Base-by-base conservation (phyloP, 208 protist genomes). In the Leishmania martiniquensis region DNA sequence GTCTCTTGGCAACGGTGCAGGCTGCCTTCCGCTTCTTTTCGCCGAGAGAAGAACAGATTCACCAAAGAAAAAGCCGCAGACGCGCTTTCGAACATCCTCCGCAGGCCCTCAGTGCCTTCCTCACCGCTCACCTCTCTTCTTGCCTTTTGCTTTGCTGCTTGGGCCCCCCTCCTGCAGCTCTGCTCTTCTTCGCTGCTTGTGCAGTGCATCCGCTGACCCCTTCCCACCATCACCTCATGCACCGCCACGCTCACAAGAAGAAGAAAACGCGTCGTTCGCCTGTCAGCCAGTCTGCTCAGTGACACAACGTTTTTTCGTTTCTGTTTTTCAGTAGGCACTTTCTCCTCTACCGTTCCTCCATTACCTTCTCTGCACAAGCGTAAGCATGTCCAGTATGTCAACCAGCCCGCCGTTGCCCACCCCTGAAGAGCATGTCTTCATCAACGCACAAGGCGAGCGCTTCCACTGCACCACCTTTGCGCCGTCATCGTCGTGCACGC, bases 381-480 rank as follows among this genome's bases (percentile, higher is more conserved):
- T 45, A 17, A 39, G 0, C 25, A 72, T 57, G 68, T 42, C 47
- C 32, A n/a, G 32, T 39, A 32, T 39, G 25, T 44, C 68, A 17
- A 57, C 68, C 32, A 72, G 68, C 15, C 49, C 44, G n/a, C 68
- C 68, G 44, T 25, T 60, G 51, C 70, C 70, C 20, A 1, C 37
- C 7, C 77, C 80, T 29, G 74, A 80, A 17, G 84, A 88, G 12
- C 68, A 75, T 62, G 71, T 85, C 32, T 90, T 93, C 54, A 78
- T 57, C 17, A 86, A 93, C 62, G 59, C 75, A 25, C 78, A 83
- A 32, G 82, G 81, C 5, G 93, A 95, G 52, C 25, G 20, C 49
- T 95, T 94, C 76, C 88, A 86, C 76, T 75, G 91, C 67, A 80
- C 82, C 32, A 49, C 87, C 54, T 91, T 92, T 73, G 72, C 80